Base-by-base conservation (phyloP, 805 yeast genomes). In the Metschnikowia lochheadii region DNA sequence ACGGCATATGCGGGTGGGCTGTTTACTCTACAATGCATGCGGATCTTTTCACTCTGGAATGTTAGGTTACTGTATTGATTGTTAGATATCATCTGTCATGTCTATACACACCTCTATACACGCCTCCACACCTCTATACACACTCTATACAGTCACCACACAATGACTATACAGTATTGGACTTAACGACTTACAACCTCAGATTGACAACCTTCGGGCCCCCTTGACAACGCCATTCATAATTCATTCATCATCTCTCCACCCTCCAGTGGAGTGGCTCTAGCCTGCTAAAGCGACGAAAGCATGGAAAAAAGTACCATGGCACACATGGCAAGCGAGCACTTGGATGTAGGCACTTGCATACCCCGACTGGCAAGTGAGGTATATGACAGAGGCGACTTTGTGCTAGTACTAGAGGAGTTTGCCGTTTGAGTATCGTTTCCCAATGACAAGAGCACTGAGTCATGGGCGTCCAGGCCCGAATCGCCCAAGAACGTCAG, bases 361-460 rank as follows among this genome's bases (percentile, higher is more conserved):
- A 14, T 10, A n/a, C 38, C 45, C 38, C 18, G 37, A 18, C 34
- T 42, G 6, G 45, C 5, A 18, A 42, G 31, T n/a, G 45, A 44
- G 26, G 17, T 35, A 33, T 11, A 15, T 33, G 39, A 7, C 46
- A 23, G 23, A 6, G 33, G 46, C 39, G 21, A 20, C 14, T 3
- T 11, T 6, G 36, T 37, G 48, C 48, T 31, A 6, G 37, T 34
- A 18, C 44, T 41, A n/a, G 49, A 44, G 3, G 47, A 35, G 44
- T 39, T 41, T 14, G 46, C 46, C n/a, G 46, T 44, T 32, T 36
- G 52, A 1, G 44, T 39, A 7, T 37, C 34, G 37, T 45, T 41
- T 14, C 39, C 48, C 14, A 51, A 17, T n/a, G 49, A 18, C 33
- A 51, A 29, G 18, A 49, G 15, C 14, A 45, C 36, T 10, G 47